Conservation (phyloP, 2,329 filamentous ascomycete species). For the Aspergillus flavus region DNA sequence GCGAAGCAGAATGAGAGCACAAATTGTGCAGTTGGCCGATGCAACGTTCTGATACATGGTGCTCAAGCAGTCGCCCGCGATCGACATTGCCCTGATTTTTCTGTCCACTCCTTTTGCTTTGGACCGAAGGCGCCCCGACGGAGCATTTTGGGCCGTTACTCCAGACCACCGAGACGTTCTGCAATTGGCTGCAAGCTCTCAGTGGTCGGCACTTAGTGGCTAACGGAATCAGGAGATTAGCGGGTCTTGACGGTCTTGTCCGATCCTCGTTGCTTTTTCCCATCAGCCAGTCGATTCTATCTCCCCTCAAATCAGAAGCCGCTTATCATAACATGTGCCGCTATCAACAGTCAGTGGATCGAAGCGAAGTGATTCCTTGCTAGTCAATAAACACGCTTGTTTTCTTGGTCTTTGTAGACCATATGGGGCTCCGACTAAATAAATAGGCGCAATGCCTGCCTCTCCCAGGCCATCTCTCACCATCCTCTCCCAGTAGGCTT, state of each 20-base stretch:
- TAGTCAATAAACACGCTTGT: neutral
- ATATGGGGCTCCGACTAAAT: neutral
- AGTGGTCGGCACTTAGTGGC: constrained; percentile 6
- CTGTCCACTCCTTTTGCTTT: neutral
- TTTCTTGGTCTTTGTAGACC: neutral
- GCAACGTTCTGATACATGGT: constrained; percentile 22
- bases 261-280: constrained; percentile 13
- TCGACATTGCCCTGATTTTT: constrained; percentile 7
- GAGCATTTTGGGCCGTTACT: constrained; percentile 11
- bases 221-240: constrained; percentile 8
- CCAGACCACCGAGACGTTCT: constrained; percentile 2
- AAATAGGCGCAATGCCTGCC: constrained; percentile 3
- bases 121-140: constrained; percentile 18
- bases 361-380: constrained; percentile 7
- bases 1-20: constrained; percentile 5
- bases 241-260: constrained; percentile 11
- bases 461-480: neutral
- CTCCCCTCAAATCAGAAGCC: constrained; percentile 28
- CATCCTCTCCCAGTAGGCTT: neutral
- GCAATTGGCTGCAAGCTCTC: constrained; percentile 17
- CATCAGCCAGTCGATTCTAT: constrained; percentile 17
- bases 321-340: constrained; percentile 33
- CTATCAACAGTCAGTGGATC: constrained; percentile 16
- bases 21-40: constrained; percentile 13
- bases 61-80: constrained; percentile 1